These are phyloP conservation scores for Zygoascus biomembranicola DNA, from an alignment of 805 yeast genomes.

Conservation along the genomic window DNA sequence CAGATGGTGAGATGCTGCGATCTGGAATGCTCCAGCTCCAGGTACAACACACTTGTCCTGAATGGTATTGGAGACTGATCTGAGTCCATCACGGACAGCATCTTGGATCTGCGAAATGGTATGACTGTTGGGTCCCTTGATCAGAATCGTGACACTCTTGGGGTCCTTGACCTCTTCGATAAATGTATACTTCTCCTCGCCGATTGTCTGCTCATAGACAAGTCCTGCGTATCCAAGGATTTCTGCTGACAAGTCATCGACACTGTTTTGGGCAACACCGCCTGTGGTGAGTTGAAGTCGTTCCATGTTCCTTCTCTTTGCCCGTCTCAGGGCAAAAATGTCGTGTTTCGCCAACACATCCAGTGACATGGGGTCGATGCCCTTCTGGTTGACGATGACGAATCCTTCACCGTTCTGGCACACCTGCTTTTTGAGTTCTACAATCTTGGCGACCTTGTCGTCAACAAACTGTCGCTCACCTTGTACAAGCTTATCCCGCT, in stretches of 20 bases:
- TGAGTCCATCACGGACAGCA: constrained; percentile 93
- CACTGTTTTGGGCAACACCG: constrained; percentile 96
- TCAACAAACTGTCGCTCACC: constrained; percentile 92
- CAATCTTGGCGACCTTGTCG: constrained; percentile 81
- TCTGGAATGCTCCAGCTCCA: constrained; percentile 94
- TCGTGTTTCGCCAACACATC: constrained; percentile 90
- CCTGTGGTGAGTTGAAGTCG: constrained; percentile 93
- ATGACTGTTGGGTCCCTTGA: constrained; percentile 89
- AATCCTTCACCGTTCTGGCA: constrained; percentile 77
- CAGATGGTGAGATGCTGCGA: constrained; percentile 69
- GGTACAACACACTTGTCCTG: constrained; percentile 82
- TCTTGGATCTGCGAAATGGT: constrained; percentile 88
- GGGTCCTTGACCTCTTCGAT: constrained; percentile 84
- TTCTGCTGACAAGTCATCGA: constrained; percentile 77
- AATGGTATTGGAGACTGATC: constrained; percentile 88
- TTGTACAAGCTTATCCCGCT: constrained; percentile 88
- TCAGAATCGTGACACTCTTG: constrained; percentile 81
- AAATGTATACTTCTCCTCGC: constrained; percentile 96
- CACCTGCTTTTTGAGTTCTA: constrained; percentile 87
- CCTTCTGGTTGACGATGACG: constrained; percentile 95
- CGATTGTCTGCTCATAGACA: constrained; percentile 86
- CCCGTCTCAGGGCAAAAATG: constrained; percentile 91
- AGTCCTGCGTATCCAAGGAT: constrained; percentile 83
- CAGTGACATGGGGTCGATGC: constrained; percentile 96
- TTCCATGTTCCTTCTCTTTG: constrained; percentile 99